These are phyloP conservation scores for Xylaria sp. DNA, from an alignment of 2,329 filamentous ascomycete genomes.

Conservation along the genomic window DNA sequence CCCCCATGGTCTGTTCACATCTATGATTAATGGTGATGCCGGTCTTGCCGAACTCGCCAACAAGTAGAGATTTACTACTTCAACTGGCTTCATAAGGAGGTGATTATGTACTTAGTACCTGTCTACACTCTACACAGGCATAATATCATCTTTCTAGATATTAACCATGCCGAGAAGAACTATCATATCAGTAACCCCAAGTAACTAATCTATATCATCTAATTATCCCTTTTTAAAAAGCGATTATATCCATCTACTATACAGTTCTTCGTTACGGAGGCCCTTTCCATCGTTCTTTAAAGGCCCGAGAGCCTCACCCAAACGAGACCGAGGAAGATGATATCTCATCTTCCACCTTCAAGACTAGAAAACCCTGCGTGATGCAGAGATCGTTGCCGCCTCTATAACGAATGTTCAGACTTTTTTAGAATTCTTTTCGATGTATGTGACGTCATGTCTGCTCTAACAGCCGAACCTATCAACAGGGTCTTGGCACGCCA, in stretches of 20 bases:
- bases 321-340: neutral
- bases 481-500: neutral
- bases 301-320: too few species aligned
- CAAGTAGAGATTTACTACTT: neutral
- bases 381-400: neutral
- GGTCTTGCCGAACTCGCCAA: conserved; percentile 14
- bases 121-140: neutral
- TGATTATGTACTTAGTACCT: neutral
- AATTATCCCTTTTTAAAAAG: too few species aligned
- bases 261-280: too few species aligned
- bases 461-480: neutral
- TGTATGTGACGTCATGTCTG: too few species aligned
- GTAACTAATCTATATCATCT: too few species aligned
- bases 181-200: too few species aligned
- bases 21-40: conserved; percentile 7
- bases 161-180: too few species aligned
- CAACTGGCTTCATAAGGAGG: neutral
- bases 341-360: neutral
- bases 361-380: neutral
- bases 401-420: neutral
- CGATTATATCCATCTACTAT: too few species aligned
- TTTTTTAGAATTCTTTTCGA: too few species aligned
- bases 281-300: too few species aligned
- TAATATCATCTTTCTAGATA: neutral
- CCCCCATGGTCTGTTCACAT: conserved; percentile 5